Base-by-base conservation (phyloP, 805 yeast species). In the Yarrowia bubula region DNA sequence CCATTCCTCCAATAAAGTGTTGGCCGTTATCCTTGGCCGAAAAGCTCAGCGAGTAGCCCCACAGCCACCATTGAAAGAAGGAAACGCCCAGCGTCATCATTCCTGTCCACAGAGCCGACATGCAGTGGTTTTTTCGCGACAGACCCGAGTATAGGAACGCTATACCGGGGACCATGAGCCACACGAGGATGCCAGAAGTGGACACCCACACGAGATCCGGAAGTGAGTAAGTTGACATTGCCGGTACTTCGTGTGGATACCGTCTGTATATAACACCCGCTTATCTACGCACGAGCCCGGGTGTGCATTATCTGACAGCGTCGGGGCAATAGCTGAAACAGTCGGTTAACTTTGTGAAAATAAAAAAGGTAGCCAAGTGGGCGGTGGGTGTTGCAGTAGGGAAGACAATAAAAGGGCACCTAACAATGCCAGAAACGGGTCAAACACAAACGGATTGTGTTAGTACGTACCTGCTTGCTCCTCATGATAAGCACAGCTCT, bases 111-210 rank as follows among this genome's bases (percentile, higher is more conserved):
- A 95, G 79, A 62, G 95, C 80, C 7, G 97, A 89, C 63, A 93
- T 79, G n/a, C 98, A 96, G 72, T 95, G 98, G 77, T 92, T 90
- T 77, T 93, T 93, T 77, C 99, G 86, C n/a, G 97, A 87, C 67
- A 95, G 79, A 70, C 99, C 99, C 41, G 97, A 90, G 77, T 93
- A 93, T 68, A 93, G 80, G 63, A 95, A 78, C 67, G 98, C 98
- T 60, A 95, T 87, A 67, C 98, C 98, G 35, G 98, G 98, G 70
- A 92, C 83, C 97, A 93, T 95, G 71, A 93, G 85, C 92, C 58
- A 51, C 10, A 51, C 58, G 3, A 55, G 37, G 7, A 3, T 65
- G 92, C 81, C 35, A 84, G 86, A 18, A 0, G 58, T 51, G 4
- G 43, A 5, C 8, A 51, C 58, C 58, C 58, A 51, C 5, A 51